These are phyloP conservation scores for Ophiostoma australiae DNA, from an alignment of 2,329 filamentous ascomycete genomes.

Conservation along the genomic window DNA sequence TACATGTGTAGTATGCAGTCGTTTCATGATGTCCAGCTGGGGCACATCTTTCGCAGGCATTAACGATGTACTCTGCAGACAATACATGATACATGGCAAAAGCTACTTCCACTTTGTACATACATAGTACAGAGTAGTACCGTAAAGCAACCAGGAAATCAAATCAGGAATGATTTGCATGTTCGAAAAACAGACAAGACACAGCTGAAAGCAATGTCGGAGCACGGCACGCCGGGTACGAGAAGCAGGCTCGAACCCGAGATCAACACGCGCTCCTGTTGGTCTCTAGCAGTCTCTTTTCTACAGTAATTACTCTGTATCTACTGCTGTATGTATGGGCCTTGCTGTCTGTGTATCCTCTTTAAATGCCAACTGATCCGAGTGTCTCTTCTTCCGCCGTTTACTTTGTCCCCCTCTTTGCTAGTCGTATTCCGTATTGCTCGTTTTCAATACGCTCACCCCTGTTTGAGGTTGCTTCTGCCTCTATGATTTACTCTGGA, in stretches of 20 bases:
- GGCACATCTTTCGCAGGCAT: background rate
- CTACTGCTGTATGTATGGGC: too few relatives aligned
- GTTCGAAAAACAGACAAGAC: background rate
- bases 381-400: background rate
- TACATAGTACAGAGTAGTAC: too few relatives aligned
- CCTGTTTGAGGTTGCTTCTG: background rate
- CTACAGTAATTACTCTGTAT: too few relatives aligned
- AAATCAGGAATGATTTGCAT: background rate
- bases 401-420: background rate
- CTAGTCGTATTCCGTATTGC: background rate
- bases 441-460: background rate
- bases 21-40: background rate
- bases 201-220: conserved; percentile 1
- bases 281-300: background rate
- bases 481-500: too few relatives aligned
- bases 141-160: too few relatives aligned
- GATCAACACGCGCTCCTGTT: background rate
- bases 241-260: background rate
- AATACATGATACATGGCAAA: background rate
- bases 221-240: conserved; percentile 4
- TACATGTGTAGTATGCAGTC: background rate
- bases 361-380: background rate
- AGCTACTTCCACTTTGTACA: too few relatives aligned
- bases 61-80: background rate
- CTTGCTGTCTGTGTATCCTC: background rate